These are phyloP conservation scores for Fusarium austroafricanum DNA, from an alignment of 2,329 filamentous ascomycete genomes.

Conservation along the genomic window DNA sequence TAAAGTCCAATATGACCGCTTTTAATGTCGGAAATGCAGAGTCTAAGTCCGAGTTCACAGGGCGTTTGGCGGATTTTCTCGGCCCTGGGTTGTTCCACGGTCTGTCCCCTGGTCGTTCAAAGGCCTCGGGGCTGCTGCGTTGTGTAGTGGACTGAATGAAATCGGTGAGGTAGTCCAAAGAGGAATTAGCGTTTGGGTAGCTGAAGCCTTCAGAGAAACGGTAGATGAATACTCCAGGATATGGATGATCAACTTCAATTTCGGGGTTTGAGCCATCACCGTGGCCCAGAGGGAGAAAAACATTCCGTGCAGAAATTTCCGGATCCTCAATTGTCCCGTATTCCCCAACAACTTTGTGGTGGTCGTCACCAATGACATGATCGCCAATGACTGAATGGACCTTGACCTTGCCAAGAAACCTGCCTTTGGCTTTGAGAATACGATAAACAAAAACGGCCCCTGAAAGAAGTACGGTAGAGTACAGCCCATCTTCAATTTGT, in stretches of 20 bases:
- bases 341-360: constrained; percentile 58
- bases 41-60: constrained; percentile 46
- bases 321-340: constrained; percentile 67
- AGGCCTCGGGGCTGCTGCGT: constrained; percentile 78
- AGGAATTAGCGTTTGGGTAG: constrained; percentile 92
- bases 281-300: constrained; percentile 89
- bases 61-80: constrained; percentile 56
- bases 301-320: constrained; percentile 71
- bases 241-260: constrained; percentile 81
- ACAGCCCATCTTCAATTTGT: constrained; percentile 92
- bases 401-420: constrained; percentile 75
- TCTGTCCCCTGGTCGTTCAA: constrained; percentile 76
- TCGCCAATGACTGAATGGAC: constrained; percentile 87
- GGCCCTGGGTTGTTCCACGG: constrained; percentile 97
- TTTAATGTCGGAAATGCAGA: constrained; percentile 76
- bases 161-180: constrained; percentile 80
- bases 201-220: constrained; percentile 95
- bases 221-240: constrained; percentile 96
- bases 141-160: constrained; percentile 78
- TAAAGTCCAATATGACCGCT: constrained; percentile 94
- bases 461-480: constrained; percentile 83
- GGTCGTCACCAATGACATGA: constrained; percentile 73
- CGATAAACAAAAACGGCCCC: constrained; percentile 84
- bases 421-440: constrained; percentile 82
- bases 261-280: constrained; percentile 91